Conservation (phyloP, 768 basidiomycete species). For the Chlorophyllum brunneum region DNA sequence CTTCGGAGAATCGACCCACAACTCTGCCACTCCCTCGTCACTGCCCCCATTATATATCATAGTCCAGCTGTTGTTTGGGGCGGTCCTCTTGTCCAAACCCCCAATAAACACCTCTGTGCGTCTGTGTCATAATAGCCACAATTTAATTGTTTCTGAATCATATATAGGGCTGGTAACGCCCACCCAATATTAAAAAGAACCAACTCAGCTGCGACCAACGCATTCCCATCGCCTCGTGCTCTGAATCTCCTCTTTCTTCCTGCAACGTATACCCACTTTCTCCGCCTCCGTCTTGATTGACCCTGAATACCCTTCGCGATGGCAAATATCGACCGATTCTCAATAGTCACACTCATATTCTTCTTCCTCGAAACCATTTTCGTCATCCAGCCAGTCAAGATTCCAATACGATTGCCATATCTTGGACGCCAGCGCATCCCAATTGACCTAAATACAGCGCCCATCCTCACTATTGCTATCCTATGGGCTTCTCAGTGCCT, state of each 20-base stretch:
- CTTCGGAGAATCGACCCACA: too few species aligned
- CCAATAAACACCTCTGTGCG: too few species aligned
- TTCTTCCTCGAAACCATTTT: conserved; percentile 52
- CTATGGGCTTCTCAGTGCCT: conserved; percentile 56
- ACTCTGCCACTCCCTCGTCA: too few species aligned
- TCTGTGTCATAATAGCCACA: too few species aligned
- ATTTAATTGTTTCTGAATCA: too few species aligned
- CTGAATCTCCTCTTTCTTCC: neutral
- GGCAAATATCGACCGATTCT: conserved; percentile 9
- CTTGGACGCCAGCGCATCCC: conserved; percentile 28
- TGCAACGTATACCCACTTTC: neutral
- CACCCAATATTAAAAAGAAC: too few species aligned
- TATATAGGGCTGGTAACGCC: too few species aligned
- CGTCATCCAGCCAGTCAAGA: conserved; percentile 42
- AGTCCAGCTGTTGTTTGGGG: too few species aligned
- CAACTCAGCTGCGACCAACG: neutral
- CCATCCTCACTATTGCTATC: conserved; percentile 47
- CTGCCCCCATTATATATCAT: too few species aligned
- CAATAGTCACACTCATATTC: conserved; percentile 45
- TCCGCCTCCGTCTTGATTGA: conserved; percentile 35
- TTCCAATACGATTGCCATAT: conserved; percentile 29
- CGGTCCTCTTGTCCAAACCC: too few species aligned
- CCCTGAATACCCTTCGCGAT: conserved; percentile 14
- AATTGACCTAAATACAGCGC: conserved; percentile 51
- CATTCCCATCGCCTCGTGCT: neutral